A percentile compares a stretch with the other conserved stretches of the same genome.
Conservation (phyloP, 2,329 filamentous ascomycete species). For the Xenoacremonium recifei region DNA sequence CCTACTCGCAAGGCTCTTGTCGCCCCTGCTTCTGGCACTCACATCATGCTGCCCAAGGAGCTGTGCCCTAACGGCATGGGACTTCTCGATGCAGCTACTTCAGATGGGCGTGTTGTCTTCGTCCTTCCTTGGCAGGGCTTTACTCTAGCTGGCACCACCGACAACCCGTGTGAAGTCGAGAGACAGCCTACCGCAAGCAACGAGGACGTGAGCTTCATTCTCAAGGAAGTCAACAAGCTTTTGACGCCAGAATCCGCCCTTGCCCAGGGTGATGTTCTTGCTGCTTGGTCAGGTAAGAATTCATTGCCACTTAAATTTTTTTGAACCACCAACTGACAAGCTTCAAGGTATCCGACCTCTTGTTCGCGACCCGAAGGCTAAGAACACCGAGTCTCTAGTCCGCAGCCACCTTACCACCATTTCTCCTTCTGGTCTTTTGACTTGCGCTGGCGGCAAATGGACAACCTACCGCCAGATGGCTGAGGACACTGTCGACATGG, state of each 20-base stretch:
- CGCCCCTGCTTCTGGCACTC: conserved; percentile 77
- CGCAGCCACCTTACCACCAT: conserved; percentile 78
- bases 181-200: conserved; percentile 70
- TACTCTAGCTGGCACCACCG: conserved; percentile 81
- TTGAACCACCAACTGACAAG: conserved; percentile 14
- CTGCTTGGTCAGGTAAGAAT: conserved; percentile 71
- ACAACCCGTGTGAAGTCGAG: conserved; percentile 68
- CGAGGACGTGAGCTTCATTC: conserved; percentile 79
- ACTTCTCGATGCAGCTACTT: conserved; percentile 79
- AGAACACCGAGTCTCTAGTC: conserved; percentile 80
- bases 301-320: background rate
- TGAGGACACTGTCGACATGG: conserved; percentile 80
- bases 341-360: conserved; percentile 65
- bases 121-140: conserved; percentile 86
- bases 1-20: conserved; percentile 68
- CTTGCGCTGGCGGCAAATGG: conserved; percentile 83
- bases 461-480: conserved; percentile 89
- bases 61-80: conserved; percentile 80
- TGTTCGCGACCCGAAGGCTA: conserved; percentile 76
- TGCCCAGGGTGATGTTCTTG: conserved; percentile 71
- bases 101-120: conserved; percentile 85
- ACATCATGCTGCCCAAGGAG: conserved; percentile 77
- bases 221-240: conserved; percentile 75
- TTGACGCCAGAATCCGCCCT: conserved; percentile 74
- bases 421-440: conserved; percentile 72